A percentile compares a stretch with the other conserved stretches of the same genome.
phyloP scores from a whole-genome alignment of 495 filamentous ascomycete species.

The Aspergillus panamensis region DNA sequence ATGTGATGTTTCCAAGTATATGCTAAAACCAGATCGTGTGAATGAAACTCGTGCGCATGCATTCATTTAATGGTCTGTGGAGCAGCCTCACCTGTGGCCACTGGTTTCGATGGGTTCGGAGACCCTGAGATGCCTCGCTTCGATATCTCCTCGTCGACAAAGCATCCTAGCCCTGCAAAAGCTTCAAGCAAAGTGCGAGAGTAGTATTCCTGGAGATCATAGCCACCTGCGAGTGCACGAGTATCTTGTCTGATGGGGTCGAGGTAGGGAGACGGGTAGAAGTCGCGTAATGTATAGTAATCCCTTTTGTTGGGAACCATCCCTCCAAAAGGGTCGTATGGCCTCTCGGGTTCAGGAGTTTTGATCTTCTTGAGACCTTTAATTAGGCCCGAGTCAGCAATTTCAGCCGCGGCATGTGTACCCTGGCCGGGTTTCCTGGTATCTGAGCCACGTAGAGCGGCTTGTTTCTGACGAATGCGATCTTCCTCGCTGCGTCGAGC shows the following conservation, averaged over 20 bases:
- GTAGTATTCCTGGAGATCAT: constrained; percentile 76
- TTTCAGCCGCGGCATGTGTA: constrained; percentile 21
- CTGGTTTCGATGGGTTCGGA: constrained; percentile 18
- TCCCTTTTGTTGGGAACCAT: constrained; percentile 58
- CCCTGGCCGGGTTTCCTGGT: constrained; percentile 28
- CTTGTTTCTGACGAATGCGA: constrained; percentile 45
- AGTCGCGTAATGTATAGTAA: constrained; percentile 63
- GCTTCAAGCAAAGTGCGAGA: constrained; percentile 78
- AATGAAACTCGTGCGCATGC: background rate
- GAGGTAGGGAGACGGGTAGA: constrained; percentile 65
- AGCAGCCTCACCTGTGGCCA: constrained; percentile 30
- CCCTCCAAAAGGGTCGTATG: constrained; percentile 88
- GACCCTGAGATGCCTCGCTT: constrained; percentile 33
- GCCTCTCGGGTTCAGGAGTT: constrained; percentile 59
- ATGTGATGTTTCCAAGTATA: too few species aligned
- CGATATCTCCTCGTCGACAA: constrained; percentile 73
- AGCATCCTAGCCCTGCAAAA: constrained; percentile 81
- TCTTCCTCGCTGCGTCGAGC: constrained; percentile 49
- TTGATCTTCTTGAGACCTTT: constrained; percentile 70
- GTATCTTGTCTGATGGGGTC: constrained; percentile 57
- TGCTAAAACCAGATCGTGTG: background rate
- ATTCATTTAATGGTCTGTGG: constrained; percentile 1
- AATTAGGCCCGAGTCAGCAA: constrained; percentile 49
- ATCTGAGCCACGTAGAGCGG: constrained; percentile 39
- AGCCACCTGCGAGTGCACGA: constrained; percentile 72